These are phyloP conservation scores for Lachnellula willkommii DNA, from an alignment of 2,329 filamentous ascomycete species.

Conservation along the genomic window DNA sequence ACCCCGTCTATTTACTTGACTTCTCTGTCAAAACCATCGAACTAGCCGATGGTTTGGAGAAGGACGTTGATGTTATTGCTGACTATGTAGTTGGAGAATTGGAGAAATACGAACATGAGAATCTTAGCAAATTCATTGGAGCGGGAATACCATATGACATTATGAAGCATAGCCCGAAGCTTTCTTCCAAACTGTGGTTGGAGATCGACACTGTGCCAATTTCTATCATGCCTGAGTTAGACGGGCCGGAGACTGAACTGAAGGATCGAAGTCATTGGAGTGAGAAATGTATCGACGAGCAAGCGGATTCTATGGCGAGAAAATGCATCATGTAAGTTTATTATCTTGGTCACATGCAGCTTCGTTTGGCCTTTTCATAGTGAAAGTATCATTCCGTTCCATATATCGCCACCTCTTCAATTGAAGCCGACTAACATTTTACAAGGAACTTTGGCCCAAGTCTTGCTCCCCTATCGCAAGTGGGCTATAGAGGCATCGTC, in stretches of 20 bases:
- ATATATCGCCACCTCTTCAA: too few species aligned
- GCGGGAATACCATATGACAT: conserved; percentile 61
- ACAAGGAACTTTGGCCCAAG: conserved; percentile 67
- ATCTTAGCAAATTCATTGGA: conserved; percentile 70
- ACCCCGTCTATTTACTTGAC: conserved; percentile 69
- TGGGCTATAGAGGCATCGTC: conserved; percentile 52
- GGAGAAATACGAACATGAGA: conserved; percentile 55
- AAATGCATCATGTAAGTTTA: conserved; percentile 65
- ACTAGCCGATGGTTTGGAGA: conserved; percentile 36
- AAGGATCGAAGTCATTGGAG: conserved; percentile 43
- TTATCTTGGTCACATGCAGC: neutral
- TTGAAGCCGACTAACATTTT: too few species aligned
- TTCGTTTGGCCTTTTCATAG: too few species aligned
- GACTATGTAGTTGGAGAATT: conserved; percentile 56
- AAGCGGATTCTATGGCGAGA: conserved; percentile 74
- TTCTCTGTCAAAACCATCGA: conserved; percentile 59
- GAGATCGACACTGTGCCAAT: conserved; percentile 73
- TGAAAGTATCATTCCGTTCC: too few species aligned
- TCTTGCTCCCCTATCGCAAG: conserved; percentile 60
- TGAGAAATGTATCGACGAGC: conserved; percentile 64
- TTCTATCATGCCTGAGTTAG: conserved; percentile 48
- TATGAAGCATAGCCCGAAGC: conserved; percentile 53
- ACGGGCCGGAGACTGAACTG: conserved; percentile 30
- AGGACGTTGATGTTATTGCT: conserved; percentile 44
- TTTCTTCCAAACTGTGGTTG: conserved; percentile 68